Evolutionary conservation across 257 asterid genomes (phyloP), one percentile per base, ranked within the genome.

Genomic region (Salvia splendens): DNA sequence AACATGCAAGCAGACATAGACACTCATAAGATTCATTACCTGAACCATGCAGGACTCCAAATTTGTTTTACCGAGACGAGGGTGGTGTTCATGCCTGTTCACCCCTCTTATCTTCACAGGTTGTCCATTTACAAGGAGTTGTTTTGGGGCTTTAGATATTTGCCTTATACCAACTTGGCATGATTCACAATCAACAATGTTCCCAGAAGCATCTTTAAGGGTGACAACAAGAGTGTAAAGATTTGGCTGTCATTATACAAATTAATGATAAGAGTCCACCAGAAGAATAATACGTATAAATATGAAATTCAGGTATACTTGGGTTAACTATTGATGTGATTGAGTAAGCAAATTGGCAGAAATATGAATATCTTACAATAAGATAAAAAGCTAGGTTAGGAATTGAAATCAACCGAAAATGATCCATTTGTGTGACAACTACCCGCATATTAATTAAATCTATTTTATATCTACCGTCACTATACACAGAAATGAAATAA

Each of bases 31-130:
- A 60, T 49, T 8, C 12, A 48, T 69, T 72, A 94, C 99, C 99
- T 88, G 90, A 73, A 94, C 83, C 99, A 94, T 90, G 86, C 99
- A 94, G 35, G 97, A 67, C 72, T 94, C 99, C 78, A 89, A 74
- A 81, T 88, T 94, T 52, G 99, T 94, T 83, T 93, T 94, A 69
- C 99, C 99, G 45, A 94, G 82, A 75, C 96, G 86, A 64, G 99
- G 99, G 76, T 94, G 99, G 80, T 90, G 96, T 76, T 90, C 99
- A 68, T 94, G 99, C 82, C 97, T 82, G 82, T 94, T 94, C 77
- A 94, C 99, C 15, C 99, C 99, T 84, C 92, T 82, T 76, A 94
- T 82, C 82, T 90, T 78, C 69, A 94, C 96, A 8, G 99, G 91
- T 62, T 81, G 87, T 66, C 97, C 97, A 75, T 93, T 93, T 20